Percentiles rank a stretch among this genome's conserved stretches.
These are phyloP conservation scores for Diophrys appendiculata DNA, from an alignment of 73 alveolate genomes.

Conservation along the genomic window DNA sequence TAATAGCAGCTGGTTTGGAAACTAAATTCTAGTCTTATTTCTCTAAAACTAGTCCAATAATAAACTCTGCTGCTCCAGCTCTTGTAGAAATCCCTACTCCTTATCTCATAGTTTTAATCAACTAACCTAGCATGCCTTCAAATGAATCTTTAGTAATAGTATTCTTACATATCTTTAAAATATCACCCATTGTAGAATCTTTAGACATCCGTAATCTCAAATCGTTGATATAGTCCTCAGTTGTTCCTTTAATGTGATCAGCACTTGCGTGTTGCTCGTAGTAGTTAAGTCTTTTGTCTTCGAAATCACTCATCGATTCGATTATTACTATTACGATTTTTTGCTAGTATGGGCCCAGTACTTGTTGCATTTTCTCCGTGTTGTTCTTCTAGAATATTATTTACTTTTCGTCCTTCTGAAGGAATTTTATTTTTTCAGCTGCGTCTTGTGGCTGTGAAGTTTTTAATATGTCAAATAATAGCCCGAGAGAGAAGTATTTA, in stretches of 20 bases:
- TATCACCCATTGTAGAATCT: slow-evolving; percentile 50
- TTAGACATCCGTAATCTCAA: slow-evolving; percentile 43
- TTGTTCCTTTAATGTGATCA: slow-evolving; percentile 3
- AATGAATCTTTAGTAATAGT: slow-evolving; percentile 37
- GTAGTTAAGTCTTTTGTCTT: slow-evolving; percentile 15
- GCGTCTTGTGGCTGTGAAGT: slow-evolving; percentile 29
- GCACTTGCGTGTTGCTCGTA: slow-evolving; percentile 17
- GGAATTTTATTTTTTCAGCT: slow-evolving; percentile 39
- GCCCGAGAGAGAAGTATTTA: slow-evolving; percentile 32
- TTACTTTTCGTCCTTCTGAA: slow-evolving; percentile 43
- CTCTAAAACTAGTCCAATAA: slow-evolving; percentile 33
- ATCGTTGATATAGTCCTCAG: slow-evolving; percentile 43
- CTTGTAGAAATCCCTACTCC: slow-evolving; percentile 53
- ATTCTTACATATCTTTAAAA: slow-evolving; percentile 46
- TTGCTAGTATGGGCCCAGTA: slow-evolving; percentile 35
- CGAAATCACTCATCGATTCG: slow-evolving; percentile 34
- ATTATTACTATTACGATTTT: slow-evolving; percentile 29
- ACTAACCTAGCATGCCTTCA: slow-evolving; percentile 21
- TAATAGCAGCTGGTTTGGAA: no score
- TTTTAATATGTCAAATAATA: slow-evolving; percentile 46
- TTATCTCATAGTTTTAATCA: slow-evolving; percentile 31
- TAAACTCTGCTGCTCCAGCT: slow-evolving; percentile 54
- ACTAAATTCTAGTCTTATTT: no score
- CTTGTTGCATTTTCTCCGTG: slow-evolving; percentile 48
- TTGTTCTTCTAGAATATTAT: slow-evolving; percentile 46